Conservation (phyloP, 495 filamentous ascomycete species). For the Aspergillus campestris region DNA sequence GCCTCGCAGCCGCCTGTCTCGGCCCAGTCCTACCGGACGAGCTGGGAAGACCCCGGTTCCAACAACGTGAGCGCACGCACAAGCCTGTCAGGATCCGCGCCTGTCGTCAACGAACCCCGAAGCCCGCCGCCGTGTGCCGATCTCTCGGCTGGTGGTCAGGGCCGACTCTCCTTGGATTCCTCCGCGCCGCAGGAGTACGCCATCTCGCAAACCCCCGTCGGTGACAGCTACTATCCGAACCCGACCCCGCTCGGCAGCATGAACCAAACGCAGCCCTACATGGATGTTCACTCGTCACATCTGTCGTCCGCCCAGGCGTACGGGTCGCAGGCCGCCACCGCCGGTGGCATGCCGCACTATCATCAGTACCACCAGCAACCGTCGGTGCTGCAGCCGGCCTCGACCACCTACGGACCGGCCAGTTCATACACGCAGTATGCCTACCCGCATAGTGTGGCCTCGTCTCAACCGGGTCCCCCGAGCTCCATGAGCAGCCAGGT, state of each 20-base stretch:
- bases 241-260: conserved; percentile 55
- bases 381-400: conserved; percentile 71
- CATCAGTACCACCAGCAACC: conserved; percentile 69
- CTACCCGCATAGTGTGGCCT: conserved; percentile 67
- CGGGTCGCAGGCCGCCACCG: conserved; percentile 71
- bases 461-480: conserved; percentile 60
- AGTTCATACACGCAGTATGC: conserved; percentile 61
- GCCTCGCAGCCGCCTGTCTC: conserved; percentile 50
- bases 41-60: conserved; percentile 33
- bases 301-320: conserved; percentile 77
- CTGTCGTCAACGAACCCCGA: conserved; percentile 22
- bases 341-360: conserved; percentile 61
- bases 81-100: conserved; percentile 30
- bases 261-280: conserved; percentile 76
- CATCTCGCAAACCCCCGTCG: conserved; percentile 18
- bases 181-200: conserved; percentile 25
- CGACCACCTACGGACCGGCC: conserved; percentile 59
- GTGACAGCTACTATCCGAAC: conserved; percentile 33
- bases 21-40: conserved; percentile 43
- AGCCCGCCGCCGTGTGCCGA: conserved; percentile 31
- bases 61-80: conserved; percentile 28
- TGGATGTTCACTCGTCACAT: conserved; percentile 74
- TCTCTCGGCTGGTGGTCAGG: conserved; percentile 23
- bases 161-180: conserved; percentile 31
- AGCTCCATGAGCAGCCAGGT: conserved; percentile 55